Evolutionary conservation across 805 yeast species (phyloP).

Genomic region (Schizosaccharomyces japonicus): DNA sequence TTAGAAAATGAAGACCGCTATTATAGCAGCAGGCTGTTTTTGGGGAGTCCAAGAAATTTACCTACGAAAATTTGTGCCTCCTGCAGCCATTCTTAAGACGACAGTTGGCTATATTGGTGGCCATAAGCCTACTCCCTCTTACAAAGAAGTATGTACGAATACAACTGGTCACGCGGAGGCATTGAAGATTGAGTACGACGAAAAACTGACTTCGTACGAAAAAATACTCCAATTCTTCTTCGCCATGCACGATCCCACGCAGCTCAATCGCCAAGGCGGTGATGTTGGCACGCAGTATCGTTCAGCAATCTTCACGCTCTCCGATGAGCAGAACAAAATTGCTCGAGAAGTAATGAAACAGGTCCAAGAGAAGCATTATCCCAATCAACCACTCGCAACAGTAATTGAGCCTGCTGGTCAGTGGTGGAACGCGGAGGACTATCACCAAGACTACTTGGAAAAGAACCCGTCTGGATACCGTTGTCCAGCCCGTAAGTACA

Average conservation of each 20-base stretch:
- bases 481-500: background rate
- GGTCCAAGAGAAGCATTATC: constrained; percentile 50
- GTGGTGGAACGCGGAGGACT: constrained; percentile 88
- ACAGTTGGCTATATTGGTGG: constrained; percentile 90
- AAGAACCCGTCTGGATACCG: constrained; percentile 53
- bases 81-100: constrained; percentile 43
- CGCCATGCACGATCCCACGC: constrained; percentile 85
- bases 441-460: constrained; percentile 63
- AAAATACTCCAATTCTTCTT: constrained; percentile 65
- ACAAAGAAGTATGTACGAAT: constrained; percentile 53
- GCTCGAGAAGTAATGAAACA: constrained; percentile 26
- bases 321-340: constrained; percentile 23
- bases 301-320: constrained; percentile 49
- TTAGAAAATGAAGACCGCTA: constrained; percentile 1
- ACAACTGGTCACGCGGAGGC: constrained; percentile 66
- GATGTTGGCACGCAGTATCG: constrained; percentile 80
- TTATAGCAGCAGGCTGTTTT: constrained; percentile 33
- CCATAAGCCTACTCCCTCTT: constrained; percentile 26
- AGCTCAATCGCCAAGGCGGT: constrained; percentile 59
- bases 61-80: constrained; percentile 33
- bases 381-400: constrained; percentile 44
- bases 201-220: constrained; percentile 30
- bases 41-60: constrained; percentile 67
- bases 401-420: constrained; percentile 37
- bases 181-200: constrained; percentile 63